Percentiles rank a stretch among this genome's conserved stretches.
Conservation (phyloP, 2,329 filamentous ascomycete genomes). For the Penicillium sp. region DNA sequence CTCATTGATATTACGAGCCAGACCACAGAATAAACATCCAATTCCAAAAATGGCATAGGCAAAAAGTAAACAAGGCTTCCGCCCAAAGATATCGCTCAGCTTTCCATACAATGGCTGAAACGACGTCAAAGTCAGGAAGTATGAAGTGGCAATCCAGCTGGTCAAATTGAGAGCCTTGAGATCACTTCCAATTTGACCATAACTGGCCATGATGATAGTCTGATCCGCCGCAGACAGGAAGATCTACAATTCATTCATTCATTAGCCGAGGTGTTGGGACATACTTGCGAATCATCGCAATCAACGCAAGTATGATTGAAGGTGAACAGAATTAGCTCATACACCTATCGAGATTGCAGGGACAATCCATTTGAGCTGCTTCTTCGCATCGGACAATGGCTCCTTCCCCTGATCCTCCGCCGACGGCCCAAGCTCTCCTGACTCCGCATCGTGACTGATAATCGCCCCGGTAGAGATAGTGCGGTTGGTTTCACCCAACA, state of each 20-base stretch:
- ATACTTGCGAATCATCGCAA: background rate
- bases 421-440: constrained; percentile 16
- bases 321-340: constrained; percentile 35
- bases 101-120: constrained; percentile 71
- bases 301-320: background rate
- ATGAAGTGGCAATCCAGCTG: constrained; percentile 72
- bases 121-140: constrained; percentile 74
- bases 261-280: constrained; percentile 19
- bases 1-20: constrained; percentile 66
- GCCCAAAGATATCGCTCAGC: constrained; percentile 62
- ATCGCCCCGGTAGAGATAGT: constrained; percentile 32
- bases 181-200: constrained; percentile 76
- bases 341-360: constrained; percentile 67
- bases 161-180: constrained; percentile 73
- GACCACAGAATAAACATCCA: constrained; percentile 56
- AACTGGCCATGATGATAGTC: constrained; percentile 76
- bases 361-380: constrained; percentile 60
- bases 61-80: constrained; percentile 54
- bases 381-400: constrained; percentile 51
- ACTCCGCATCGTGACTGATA: constrained; percentile 28
- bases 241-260: constrained; percentile 54
- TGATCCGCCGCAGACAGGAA: constrained; percentile 76
- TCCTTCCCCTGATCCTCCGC: constrained; percentile 30
- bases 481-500: constrained; percentile 44
- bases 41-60: constrained; percentile 57